Evolutionary conservation across 1,284 basidiomycete genomes (phyloP).

Genomic region (Ganoderma leucocontextum): DNA sequence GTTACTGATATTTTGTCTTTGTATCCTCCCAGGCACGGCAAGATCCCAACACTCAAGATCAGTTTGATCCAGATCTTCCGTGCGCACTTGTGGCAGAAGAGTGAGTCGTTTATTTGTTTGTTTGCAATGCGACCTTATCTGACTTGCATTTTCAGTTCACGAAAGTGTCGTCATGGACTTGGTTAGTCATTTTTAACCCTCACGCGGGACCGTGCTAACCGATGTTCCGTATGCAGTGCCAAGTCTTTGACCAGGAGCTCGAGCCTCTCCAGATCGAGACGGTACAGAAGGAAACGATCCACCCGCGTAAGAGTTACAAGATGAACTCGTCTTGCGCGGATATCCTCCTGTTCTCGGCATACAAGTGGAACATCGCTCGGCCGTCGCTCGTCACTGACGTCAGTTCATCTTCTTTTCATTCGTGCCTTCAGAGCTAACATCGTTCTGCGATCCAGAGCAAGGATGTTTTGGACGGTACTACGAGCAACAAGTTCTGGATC

Average conservation of each 20-base stretch:
- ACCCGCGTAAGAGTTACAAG: constrained; percentile 99
- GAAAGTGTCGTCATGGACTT: constrained; percentile 97
- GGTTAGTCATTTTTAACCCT: constrained; percentile 51
- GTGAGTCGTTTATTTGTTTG: constrained; percentile 54
- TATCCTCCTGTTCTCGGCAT: constrained; percentile 95
- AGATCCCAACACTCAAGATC: constrained; percentile 98
- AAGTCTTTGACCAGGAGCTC: constrained; percentile 99
- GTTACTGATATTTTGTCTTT: constrained; percentile 24
- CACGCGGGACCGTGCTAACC: neutral
- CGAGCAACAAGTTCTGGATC: constrained; percentile 99
- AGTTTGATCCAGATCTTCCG: constrained; percentile 99
- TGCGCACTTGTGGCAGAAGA: constrained; percentile 99
- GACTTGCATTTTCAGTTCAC: constrained; percentile 59
- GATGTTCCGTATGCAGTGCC: constrained; percentile 62
- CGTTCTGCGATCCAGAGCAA: constrained; percentile 65
- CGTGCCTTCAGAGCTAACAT: neutral
- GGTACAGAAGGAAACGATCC: constrained; percentile 99
- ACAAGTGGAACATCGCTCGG: constrained; percentile 98
- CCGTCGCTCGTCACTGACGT: constrained; percentile 96
- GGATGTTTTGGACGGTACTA: constrained; percentile 96
- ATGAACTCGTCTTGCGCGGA: constrained; percentile 99
- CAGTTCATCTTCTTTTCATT: constrained; percentile 40
- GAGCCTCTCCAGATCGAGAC: constrained; percentile 99
- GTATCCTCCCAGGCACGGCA: constrained; percentile 82
- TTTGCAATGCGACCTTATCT: constrained; percentile 3